A percentile compares a stretch with the other conserved stretches of the same genome.
These are phyloP conservation scores for Aspergillus proliferans DNA, from an alignment of 2,329 filamentous ascomycete genomes.

Conservation along the genomic window DNA sequence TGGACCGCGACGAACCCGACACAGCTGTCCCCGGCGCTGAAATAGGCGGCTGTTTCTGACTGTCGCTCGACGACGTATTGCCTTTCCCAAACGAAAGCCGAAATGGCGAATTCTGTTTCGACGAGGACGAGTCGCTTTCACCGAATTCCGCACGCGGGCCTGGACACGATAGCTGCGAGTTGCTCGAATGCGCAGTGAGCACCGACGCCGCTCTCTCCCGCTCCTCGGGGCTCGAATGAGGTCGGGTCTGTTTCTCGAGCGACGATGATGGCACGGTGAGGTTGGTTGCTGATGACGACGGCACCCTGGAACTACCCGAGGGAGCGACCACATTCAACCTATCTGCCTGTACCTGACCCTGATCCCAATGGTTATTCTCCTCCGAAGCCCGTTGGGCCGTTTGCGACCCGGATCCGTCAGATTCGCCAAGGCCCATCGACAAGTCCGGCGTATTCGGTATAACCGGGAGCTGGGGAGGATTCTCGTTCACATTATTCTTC, in stretches of 20 bases:
- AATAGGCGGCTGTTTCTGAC: conserved; percentile 25
- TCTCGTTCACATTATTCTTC: conserved; percentile 17
- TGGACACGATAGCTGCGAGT: conserved; percentile 20
- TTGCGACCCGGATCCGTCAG: conserved; percentile 9
- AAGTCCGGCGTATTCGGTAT: conserved; percentile 25
- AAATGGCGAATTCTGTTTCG: conserved; percentile 31
- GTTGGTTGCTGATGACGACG: conserved; percentile 23
- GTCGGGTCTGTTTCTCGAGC: conserved; percentile 20
- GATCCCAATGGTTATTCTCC: conserved; percentile 15
- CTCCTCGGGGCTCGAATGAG: conserved; percentile 28
- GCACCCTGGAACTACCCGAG: conserved; percentile 13
- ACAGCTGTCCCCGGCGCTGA: conserved; percentile 17
- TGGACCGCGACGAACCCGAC: conserved; percentile 16
- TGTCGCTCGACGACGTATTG: conserved; percentile 18
- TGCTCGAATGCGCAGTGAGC: conserved; percentile 21
- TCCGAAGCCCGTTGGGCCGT: neutral
- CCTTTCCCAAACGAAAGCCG: conserved; percentile 30
- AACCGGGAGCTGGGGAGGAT: conserved; percentile 27
- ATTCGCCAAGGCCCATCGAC: conserved; percentile 22
- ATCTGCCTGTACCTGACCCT: conserved; percentile 6
- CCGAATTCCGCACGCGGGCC: conserved; percentile 15
- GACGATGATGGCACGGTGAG: conserved; percentile 22
- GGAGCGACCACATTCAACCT: conserved; percentile 17
- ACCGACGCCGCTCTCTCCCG: conserved; percentile 12
- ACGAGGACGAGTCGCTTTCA: conserved; percentile 20